phyloP scores from a whole-genome alignment of 169 alveolate genomes.

The Fabrea salina region DNA sequence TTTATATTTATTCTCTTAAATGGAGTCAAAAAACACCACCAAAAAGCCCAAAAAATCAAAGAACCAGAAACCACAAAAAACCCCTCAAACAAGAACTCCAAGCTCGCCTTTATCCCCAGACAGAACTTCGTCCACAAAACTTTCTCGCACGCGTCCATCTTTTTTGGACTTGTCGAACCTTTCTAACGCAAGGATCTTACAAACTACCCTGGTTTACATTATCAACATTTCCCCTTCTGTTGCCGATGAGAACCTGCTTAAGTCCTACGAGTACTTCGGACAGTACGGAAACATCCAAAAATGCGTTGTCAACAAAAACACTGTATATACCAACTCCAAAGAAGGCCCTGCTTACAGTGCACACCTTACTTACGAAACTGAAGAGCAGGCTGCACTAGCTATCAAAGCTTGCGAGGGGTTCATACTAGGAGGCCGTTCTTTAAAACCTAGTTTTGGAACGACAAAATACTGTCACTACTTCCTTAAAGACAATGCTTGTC shows the following conservation, averaged over 20 bases:
- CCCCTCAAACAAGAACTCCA: no score
- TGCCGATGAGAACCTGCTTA: slow-evolving; percentile 34
- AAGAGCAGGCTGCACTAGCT: slow-evolving; percentile 56
- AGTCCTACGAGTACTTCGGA: slow-evolving; percentile 47
- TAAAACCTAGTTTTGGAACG: slow-evolving; percentile 62
- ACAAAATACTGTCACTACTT: slow-evolving; percentile 73
- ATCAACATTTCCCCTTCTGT: slow-evolving; percentile 2
- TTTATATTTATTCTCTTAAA: no score
- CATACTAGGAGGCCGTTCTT: slow-evolving; percentile 27
- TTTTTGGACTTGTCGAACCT: no score
- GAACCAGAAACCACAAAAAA: no score
- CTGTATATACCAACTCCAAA: slow-evolving; percentile 19
- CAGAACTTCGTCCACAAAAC: no score
- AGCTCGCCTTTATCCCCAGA: no score
- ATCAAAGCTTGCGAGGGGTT: slow-evolving; percentile 57
- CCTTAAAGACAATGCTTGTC: slow-evolving; percentile 55
- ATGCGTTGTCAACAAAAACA: slow-evolving; percentile 34
- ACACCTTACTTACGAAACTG: slow-evolving; percentile 57
- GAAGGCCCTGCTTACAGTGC: slow-evolving; percentile 56
- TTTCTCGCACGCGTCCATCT: no score
- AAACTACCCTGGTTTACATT: background rate
- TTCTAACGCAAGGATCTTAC: slow-evolving; percentile 13
- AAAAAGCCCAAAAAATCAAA: no score
- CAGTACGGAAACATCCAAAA: slow-evolving; percentile 43
- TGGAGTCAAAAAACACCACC: no score